These are phyloP conservation scores for Thymus quinquecostatus DNA, from an alignment of 257 asterid genomes.

Conservation along the genomic window DNA sequence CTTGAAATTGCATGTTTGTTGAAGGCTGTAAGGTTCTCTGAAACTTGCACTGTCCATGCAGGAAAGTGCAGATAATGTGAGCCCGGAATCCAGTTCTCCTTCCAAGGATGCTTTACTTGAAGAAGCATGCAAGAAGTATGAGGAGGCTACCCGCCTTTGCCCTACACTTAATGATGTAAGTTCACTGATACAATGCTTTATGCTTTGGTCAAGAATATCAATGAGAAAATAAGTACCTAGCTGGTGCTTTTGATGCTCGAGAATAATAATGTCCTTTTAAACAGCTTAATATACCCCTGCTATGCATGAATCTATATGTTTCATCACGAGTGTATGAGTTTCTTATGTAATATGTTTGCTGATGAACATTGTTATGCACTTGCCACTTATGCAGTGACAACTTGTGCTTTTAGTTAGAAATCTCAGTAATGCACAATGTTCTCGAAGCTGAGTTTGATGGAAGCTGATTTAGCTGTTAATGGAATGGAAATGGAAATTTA, in stretches of 20 bases:
- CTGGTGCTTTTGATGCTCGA: conserved; percentile 28
- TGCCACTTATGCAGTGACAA: conserved; percentile 3
- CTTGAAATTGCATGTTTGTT: conserved; percentile 24
- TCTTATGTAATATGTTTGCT: too few species aligned
- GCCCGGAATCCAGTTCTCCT: conserved; percentile 82
- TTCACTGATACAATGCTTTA: conserved; percentile 29
- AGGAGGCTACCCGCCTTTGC: conserved; percentile 94
- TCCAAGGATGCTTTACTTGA: conserved; percentile 95
- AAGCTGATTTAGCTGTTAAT: conserved; percentile 1
- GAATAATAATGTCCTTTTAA: conserved; percentile 6
- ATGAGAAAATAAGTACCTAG: conserved; percentile 15
- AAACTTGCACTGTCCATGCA: conserved; percentile 47
- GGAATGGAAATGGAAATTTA: too few species aligned
- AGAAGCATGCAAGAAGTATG: conserved; percentile 96
- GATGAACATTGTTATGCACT: too few species aligned
- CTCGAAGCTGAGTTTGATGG: conserved; percentile 26
- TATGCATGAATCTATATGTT: conserved; percentile 13
- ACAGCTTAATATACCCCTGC: neutral
- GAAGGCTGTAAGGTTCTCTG: conserved; percentile 19
- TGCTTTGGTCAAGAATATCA: conserved; percentile 21
- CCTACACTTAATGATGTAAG: conserved; percentile 97
- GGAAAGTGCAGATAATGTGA: conserved; percentile 99
- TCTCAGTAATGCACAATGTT: neutral
- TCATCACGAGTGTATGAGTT: too few species aligned
- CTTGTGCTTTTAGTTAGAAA: neutral